These are phyloP conservation scores for Trichophyton schoenleinii DNA, from an alignment of 2,329 filamentous ascomycete species.

Conservation along the genomic window DNA sequence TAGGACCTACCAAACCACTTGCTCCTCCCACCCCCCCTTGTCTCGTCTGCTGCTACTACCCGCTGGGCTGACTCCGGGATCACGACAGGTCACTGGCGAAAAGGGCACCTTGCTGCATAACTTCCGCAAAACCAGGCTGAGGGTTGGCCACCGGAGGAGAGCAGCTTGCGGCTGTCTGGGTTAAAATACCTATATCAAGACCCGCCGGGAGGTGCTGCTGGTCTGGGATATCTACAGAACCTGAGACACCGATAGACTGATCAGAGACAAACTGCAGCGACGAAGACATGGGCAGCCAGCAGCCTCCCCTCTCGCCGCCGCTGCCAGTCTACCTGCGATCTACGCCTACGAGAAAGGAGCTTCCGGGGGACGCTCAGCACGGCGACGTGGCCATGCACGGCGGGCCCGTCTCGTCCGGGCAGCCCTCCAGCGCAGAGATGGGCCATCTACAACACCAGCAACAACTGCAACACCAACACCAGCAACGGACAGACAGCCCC, in stretches of 20 bases:
- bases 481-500: neutral
- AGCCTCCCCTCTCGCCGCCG: conserved; percentile 27
- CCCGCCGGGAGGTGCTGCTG: too few species aligned
- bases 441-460: conserved; percentile 14
- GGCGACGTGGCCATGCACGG: conserved; percentile 19
- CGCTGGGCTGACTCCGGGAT: neutral
- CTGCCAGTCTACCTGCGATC: conserved; percentile 33
- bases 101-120: too few species aligned
- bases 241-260: too few species aligned
- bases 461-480: neutral
- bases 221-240: too few species aligned
- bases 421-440: conserved; percentile 19
- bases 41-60: neutral
- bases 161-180: too few species aligned
- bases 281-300: conserved; percentile 6
- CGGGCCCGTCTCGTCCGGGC: conserved; percentile 24
- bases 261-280: neutral
- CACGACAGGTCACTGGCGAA: too few species aligned
- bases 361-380: conserved; percentile 9
- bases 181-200: too few species aligned
- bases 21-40: neutral
- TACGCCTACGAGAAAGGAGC: conserved; percentile 18
- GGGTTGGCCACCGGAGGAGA: too few species aligned
- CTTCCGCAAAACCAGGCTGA: too few species aligned
- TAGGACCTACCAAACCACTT: neutral